A percentile compares a stretch with the other conserved stretches of the same genome.
These are phyloP conservation scores for Fusarium burgessii DNA, from an alignment of 2,329 filamentous ascomycete species.

Conservation along the genomic window DNA sequence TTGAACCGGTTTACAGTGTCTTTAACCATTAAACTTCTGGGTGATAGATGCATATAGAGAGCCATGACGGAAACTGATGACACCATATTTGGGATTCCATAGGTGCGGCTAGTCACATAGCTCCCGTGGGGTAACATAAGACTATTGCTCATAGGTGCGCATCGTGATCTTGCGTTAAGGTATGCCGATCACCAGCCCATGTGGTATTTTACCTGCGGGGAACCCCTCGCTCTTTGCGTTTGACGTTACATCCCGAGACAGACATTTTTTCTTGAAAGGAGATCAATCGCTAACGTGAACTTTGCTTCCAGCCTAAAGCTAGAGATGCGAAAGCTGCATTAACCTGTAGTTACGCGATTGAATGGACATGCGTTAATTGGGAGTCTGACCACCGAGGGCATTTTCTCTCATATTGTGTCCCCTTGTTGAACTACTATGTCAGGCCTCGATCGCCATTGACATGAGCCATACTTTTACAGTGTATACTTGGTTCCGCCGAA, in stretches of 20 bases:
- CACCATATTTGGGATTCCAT: background rate
- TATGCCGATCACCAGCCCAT: background rate
- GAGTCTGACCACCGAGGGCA: background rate
- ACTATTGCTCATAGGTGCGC: conserved; percentile 3
- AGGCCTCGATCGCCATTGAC: too few species aligned
- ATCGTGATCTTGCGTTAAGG: background rate
- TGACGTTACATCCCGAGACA: background rate
- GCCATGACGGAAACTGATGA: background rate
- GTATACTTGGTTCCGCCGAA: background rate
- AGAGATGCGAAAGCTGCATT: too few species aligned
- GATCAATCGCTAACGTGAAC: too few species aligned
- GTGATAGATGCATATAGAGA: background rate
- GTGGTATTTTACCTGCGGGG: background rate
- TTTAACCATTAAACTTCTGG: background rate
- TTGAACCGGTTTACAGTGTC: too few species aligned
- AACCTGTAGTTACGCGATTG: background rate
- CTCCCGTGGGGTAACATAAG: background rate
- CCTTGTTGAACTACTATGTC: too few species aligned
- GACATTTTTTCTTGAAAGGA: background rate
- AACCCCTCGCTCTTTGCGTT: background rate
- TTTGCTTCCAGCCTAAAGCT: background rate
- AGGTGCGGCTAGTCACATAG: background rate
- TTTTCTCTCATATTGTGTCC: too few species aligned
- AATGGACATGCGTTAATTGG: background rate
- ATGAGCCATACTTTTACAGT: background rate